These are phyloP conservation scores for Eucalyptus regnans DNA, from an alignment of 345 rosid genomes.

Conservation along the genomic window DNA sequence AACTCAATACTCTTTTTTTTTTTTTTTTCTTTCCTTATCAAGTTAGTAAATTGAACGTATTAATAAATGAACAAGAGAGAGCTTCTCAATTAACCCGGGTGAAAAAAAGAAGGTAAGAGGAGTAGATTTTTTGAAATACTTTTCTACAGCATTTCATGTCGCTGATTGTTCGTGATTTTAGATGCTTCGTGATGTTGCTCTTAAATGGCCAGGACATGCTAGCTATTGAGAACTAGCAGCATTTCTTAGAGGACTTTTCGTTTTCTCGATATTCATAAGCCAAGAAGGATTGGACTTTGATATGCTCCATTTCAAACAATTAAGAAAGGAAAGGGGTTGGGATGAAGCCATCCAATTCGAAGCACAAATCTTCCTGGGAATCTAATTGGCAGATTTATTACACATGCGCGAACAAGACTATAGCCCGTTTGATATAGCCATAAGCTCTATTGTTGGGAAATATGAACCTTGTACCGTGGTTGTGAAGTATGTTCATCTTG, in stretches of 20 bases:
- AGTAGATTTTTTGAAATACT: not conserved
- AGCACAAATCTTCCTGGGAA: not conserved
- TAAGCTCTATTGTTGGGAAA: too few species aligned
- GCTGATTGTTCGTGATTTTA: not conserved
- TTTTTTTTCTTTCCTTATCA: not conserved
- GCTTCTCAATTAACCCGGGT: not conserved
- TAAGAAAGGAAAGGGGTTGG: not conserved
- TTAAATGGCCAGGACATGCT: not conserved
- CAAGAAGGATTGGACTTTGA: not conserved
- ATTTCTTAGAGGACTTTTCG: not conserved
- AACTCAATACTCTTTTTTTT: not conserved
- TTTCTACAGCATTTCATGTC: not conserved
- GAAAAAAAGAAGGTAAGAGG: not conserved
- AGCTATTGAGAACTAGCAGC: not conserved
- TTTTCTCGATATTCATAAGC: not conserved
- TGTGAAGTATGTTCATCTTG: too few species aligned
- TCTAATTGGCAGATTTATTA: not conserved
- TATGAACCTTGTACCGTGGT: too few species aligned
- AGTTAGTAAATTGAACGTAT: not conserved
- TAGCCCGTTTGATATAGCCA: not conserved
- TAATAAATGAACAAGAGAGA: not conserved
- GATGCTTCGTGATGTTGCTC: not conserved
- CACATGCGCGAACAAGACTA: not conserved
- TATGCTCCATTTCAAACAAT: not conserved
- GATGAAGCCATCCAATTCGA: not conserved